Evolutionary conservation across 352 stramenopile species (phyloP).

Genomic region (Pythium grandisporangium): DNA sequence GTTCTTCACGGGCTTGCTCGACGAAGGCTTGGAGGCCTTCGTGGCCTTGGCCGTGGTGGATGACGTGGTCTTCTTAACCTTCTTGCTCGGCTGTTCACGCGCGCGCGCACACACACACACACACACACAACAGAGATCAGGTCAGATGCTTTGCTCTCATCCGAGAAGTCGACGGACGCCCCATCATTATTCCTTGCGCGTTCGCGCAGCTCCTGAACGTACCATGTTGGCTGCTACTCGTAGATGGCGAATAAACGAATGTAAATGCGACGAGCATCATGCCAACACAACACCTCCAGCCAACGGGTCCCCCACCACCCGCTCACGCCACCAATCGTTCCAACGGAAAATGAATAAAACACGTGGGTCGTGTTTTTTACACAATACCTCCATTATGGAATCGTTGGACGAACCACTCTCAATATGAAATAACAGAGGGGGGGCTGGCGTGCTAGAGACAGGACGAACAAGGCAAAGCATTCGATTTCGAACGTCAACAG

Average conservation of each 20-base stretch:
- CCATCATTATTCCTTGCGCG: background rate
- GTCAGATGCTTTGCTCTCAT: too few relatives aligned
- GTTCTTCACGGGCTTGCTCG: constrained; percentile 78
- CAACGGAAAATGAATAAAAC: background rate
- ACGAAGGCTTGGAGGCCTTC: constrained; percentile 42
- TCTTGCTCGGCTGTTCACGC: constrained; percentile 80
- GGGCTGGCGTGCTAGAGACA: background rate
- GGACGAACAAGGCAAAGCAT: too few relatives aligned
- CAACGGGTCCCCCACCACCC: background rate
- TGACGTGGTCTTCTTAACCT: constrained; percentile 66
- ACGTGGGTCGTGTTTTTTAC: background rate
- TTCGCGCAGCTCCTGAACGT: background rate
- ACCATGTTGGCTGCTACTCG: constrained; percentile 58
- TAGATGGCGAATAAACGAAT: constrained; percentile 86
- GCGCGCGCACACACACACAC: too few relatives aligned
- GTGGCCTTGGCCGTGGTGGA: constrained; percentile 60
- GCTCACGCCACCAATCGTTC: background rate
- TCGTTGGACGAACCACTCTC: too few relatives aligned
- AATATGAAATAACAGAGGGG: background rate
- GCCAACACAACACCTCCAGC: too few relatives aligned
- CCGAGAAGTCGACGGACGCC: background rate
- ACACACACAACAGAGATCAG: background rate
- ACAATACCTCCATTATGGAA: background rate
- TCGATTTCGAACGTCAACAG: too few relatives aligned
- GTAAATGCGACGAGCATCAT: constrained; percentile 6